Evolutionary conservation across 495 filamentous ascomycete genomes (phyloP).

Genomic region (Lasiosphaeris hirsuta): DNA sequence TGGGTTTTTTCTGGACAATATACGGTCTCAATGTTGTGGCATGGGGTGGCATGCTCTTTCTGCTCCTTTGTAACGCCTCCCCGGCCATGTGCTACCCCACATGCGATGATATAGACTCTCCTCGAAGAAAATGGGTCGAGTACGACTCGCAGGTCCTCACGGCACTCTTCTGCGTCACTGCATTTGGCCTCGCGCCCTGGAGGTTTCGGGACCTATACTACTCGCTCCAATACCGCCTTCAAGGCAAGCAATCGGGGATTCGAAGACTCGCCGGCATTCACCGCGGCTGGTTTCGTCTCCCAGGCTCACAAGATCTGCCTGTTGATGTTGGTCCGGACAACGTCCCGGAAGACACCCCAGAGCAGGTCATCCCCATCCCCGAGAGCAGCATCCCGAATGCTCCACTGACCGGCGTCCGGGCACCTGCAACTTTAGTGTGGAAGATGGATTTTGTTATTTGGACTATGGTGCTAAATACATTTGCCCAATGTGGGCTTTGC

Average conservation of each 20-base stretch:
- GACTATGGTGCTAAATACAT: conserved; percentile 70
- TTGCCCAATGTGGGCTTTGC: conserved; percentile 66
- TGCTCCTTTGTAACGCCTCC: conserved; percentile 70
- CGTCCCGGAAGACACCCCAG: conserved; percentile 33
- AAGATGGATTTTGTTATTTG: conserved; percentile 79
- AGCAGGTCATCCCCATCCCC: conserved; percentile 53
- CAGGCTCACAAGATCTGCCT: conserved; percentile 51
- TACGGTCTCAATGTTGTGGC: conserved; percentile 80
- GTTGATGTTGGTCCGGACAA: conserved; percentile 42
- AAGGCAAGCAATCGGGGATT: conserved; percentile 50
- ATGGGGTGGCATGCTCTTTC: conserved; percentile 89
- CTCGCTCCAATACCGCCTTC: conserved; percentile 59
- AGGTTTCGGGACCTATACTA: conserved; percentile 75
- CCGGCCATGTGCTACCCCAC: conserved; percentile 74
- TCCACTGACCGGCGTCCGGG: conserved; percentile 61
- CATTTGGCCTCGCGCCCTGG: conserved; percentile 83
- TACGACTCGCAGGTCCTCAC: conserved; percentile 82
- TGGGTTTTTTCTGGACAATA: conserved; percentile 69
- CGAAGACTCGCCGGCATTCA: conserved; percentile 64
- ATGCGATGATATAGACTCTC: conserved; percentile 71
- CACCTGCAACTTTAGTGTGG: conserved; percentile 64
- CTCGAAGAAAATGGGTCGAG: conserved; percentile 77
- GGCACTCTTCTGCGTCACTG: conserved; percentile 81
- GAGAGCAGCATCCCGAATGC: conserved; percentile 49
- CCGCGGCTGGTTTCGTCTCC: conserved; percentile 65